Percentiles rank a stretch among this genome's conserved stretches.
phyloP scores from a whole-genome alignment of 805 yeast genomes.

The Candida sphagnicola region DNA sequence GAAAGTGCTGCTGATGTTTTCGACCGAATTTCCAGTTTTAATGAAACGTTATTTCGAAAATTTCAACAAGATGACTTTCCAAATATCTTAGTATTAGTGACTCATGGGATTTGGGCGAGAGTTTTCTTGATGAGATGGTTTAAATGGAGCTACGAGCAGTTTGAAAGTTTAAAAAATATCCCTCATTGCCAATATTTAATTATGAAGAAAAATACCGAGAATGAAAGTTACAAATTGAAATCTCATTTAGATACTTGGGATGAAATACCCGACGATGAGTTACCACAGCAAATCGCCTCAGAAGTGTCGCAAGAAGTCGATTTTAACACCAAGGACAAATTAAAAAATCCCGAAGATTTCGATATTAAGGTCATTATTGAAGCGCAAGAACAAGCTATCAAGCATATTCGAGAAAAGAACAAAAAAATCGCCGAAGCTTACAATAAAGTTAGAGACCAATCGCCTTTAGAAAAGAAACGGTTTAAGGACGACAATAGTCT shows the following conservation, averaged over 20 bases:
- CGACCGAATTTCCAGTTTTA: slow-evolving; percentile 86
- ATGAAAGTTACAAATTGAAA: slow-evolving; percentile 51
- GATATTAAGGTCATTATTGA: slow-evolving; percentile 33
- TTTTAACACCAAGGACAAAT: slow-evolving; percentile 32
- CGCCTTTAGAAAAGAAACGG: slow-evolving; percentile 2
- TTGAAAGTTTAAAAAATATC: slow-evolving; percentile 77
- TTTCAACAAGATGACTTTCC: slow-evolving; percentile 70
- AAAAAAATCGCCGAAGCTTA: slow-evolving; percentile 38
- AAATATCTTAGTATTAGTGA: slow-evolving; percentile 76
- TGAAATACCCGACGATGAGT: slow-evolving; percentile 43
- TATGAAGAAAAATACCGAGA: slow-evolving; percentile 58
- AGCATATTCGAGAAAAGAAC: slow-evolving; percentile 40
- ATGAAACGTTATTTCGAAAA: slow-evolving; percentile 80
- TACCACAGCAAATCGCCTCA: slow-evolving; percentile 31
- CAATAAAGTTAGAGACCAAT: slow-evolving; percentile 10
- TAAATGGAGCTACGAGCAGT: slow-evolving; percentile 86
- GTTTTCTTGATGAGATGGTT: slow-evolving; percentile 94
- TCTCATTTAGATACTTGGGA: slow-evolving; percentile 74
- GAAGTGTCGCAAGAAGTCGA: slow-evolving; percentile 35
- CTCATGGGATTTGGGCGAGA: slow-evolving; percentile 93
- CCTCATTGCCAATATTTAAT: slow-evolving; percentile 81
- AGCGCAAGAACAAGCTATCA: slow-evolving; percentile 36
- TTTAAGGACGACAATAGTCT: not conserved
- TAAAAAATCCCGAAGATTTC: slow-evolving; percentile 31
- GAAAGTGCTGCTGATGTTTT: slow-evolving; percentile 96